These are phyloP conservation scores for Phaeosphaeria sp. DNA, from an alignment of 2,329 filamentous ascomycete genomes.

Conservation along the genomic window DNA sequence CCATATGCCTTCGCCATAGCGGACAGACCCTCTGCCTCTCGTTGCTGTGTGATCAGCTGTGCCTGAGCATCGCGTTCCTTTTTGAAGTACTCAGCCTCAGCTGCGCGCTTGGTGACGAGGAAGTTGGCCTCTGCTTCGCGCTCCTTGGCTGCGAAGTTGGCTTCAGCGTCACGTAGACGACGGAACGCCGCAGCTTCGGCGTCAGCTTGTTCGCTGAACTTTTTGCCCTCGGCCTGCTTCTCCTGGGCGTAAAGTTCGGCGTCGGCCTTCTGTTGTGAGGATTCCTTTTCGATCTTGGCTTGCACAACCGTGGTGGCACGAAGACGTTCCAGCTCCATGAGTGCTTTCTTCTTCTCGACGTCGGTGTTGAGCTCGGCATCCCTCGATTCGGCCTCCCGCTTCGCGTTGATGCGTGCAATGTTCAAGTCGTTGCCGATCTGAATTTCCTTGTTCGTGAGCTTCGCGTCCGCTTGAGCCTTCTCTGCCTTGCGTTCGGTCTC, in stretches of 20 bases:
- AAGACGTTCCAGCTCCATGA: slow-evolving; percentile 80
- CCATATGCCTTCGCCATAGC: slow-evolving; percentile 84
- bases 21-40: slow-evolving; percentile 76
- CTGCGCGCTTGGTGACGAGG: slow-evolving; percentile 55
- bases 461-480: slow-evolving; percentile 78
- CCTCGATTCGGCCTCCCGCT: slow-evolving; percentile 73
- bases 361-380: slow-evolving; percentile 82
- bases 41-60: slow-evolving; percentile 65
- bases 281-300: slow-evolving; percentile 73
- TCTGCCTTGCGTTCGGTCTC: slow-evolving; percentile 86
- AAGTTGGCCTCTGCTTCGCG: slow-evolving; percentile 57
- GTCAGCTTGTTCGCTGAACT: slow-evolving; percentile 67
- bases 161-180: slow-evolving; percentile 50
- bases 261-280: slow-evolving; percentile 73
- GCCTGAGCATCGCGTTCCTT: slow-evolving; percentile 66
- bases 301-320: slow-evolving; percentile 80
- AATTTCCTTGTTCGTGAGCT: slow-evolving; percentile 75
- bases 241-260: slow-evolving; percentile 58
- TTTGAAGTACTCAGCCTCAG: slow-evolving; percentile 50
- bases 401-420: slow-evolving; percentile 76
- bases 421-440: slow-evolving; percentile 76
- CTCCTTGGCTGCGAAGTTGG: slow-evolving; percentile 51
- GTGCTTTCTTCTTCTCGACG: slow-evolving; percentile 78
- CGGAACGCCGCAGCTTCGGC: slow-evolving; percentile 62
- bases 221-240: slow-evolving; percentile 57